A percentile compares a stretch with the other conserved stretches of the same genome.
Evolutionary conservation across 768 basidiomycete genomes (phyloP).

Genomic region (Coprinopsis cinerea): DNA sequence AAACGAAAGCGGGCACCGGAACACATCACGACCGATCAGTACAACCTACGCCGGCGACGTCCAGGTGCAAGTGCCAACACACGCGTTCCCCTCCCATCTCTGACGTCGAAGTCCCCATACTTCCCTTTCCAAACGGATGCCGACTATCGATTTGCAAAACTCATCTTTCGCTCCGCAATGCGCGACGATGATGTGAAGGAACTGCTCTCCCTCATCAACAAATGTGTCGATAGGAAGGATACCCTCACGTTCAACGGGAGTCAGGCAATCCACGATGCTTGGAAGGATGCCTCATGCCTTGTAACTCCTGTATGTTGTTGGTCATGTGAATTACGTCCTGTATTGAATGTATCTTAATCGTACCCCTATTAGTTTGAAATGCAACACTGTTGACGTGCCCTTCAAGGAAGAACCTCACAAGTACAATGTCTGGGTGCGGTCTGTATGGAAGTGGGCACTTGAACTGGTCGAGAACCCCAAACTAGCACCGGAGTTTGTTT

Average conservation of each 20-base stretch:
- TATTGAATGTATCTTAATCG: background rate
- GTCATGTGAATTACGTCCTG: background rate
- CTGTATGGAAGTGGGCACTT: conserved; percentile 4
- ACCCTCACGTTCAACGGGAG: background rate
- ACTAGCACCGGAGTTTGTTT: background rate
- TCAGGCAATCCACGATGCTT: background rate
- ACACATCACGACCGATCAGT: too few species aligned
- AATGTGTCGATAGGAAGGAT: background rate
- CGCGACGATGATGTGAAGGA: too few species aligned
- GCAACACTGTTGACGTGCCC: background rate
- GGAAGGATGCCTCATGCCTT: conserved; percentile 1
- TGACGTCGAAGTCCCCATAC: too few species aligned
- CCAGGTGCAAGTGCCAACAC: too few species aligned
- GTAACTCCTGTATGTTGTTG: conserved; percentile 1
- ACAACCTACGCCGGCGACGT: too few species aligned
- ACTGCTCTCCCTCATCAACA: background rate
- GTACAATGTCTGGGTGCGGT: background rate
- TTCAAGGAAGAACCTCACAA: background rate
- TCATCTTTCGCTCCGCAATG: too few species aligned
- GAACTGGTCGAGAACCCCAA: background rate
- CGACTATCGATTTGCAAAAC: too few species aligned
- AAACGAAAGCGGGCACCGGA: too few species aligned
- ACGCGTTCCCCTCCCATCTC: too few species aligned
- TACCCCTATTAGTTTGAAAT: background rate
- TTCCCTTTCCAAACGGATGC: too few species aligned